These are phyloP conservation scores for Eucalyptus fibrosa DNA, from an alignment of 345 rosid species.

Conservation along the genomic window DNA sequence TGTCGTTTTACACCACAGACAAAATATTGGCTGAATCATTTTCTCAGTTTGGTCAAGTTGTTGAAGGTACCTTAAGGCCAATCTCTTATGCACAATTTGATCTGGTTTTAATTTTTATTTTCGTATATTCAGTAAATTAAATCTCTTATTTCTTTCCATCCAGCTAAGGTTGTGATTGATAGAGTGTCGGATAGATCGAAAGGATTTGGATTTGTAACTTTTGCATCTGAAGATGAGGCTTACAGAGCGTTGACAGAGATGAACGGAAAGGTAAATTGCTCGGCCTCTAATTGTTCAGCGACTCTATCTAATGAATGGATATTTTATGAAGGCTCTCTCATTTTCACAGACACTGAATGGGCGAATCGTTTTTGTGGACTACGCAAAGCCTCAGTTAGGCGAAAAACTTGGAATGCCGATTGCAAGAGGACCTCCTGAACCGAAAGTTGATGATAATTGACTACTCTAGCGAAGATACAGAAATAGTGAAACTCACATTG, in stretches of 20 bases:
- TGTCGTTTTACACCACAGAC: constrained; percentile 61
- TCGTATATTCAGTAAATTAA: neutral
- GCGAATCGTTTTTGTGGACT: constrained; percentile 57
- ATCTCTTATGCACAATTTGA: neutral
- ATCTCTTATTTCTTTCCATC: neutral
- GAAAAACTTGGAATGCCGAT: constrained; percentile 33
- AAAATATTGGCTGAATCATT: constrained; percentile 59
- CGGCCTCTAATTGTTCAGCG: neutral
- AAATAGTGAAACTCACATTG: neutral
- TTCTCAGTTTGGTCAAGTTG: constrained; percentile 74
- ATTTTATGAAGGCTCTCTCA: neutral
- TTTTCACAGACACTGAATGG: constrained; percentile 42
- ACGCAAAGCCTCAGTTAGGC: constrained; percentile 44
- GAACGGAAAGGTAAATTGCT: constrained; percentile 50
- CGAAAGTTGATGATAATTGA: neutral
- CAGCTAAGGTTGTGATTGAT: constrained; percentile 61
- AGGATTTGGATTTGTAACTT: constrained; percentile 86
- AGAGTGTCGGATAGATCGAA: constrained; percentile 55
- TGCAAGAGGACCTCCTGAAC: constrained; percentile 80
- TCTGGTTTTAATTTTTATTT: neutral
- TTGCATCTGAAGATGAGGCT: constrained; percentile 75
- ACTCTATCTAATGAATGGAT: neutral
- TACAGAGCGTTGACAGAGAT: constrained; percentile 39
- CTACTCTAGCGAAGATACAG: neutral
- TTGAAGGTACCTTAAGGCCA: constrained; percentile 41